Base-by-base conservation (phyloP, 2,329 filamentous ascomycete species). In the Colletotrichum godetiae region DNA sequence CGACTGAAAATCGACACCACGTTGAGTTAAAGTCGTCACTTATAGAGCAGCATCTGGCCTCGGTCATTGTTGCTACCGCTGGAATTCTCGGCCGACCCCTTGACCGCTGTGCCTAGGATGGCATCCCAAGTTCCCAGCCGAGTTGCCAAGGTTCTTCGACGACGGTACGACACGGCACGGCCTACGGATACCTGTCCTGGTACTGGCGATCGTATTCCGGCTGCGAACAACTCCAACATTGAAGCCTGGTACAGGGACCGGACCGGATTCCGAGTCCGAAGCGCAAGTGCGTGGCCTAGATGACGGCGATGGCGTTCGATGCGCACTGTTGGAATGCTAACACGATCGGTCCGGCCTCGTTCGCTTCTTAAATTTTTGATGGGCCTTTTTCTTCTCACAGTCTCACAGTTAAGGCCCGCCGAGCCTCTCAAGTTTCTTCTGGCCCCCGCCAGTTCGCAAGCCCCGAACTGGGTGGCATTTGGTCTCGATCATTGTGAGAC, bases 361-460 rank as follows among this genome's bases (percentile, higher is more conserved):
- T n/a, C 19, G 27, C 60, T 73, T 53, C 19, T 56, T 56, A 29
- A 29, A 29, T 64, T 60, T 69, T 61, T 7, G 42, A 46, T n/a
- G 33, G 46, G 67, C 53, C 46, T 70, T 60, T 73, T 55, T 70
- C 55, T 56, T 70, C 55, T 56, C 57, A 35, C 59, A 42, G 59
- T 60, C 24, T 59, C 63, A 46, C 59, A 42, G 59, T 49, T n/a
- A 63, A 55, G 66, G 59, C 57, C 31, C 24, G 58, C 60, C 46
- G 27, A 63, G 46, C 29, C 31, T 63, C 59, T 24, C 66, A 60
- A 60, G 22, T 73, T 73, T 31, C 53, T 70, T 70, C 55, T 70
- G 24, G n/a, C 46, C 69, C 65, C 67, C 67, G 46, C 67, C 60
- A 70, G 70, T 65, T 73, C 67, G 67, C 59, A 73, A 73, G 70